These are phyloP conservation scores for Septoria petroselini DNA, from an alignment of 2,329 filamentous ascomycete species.

Conservation along the genomic window DNA sequence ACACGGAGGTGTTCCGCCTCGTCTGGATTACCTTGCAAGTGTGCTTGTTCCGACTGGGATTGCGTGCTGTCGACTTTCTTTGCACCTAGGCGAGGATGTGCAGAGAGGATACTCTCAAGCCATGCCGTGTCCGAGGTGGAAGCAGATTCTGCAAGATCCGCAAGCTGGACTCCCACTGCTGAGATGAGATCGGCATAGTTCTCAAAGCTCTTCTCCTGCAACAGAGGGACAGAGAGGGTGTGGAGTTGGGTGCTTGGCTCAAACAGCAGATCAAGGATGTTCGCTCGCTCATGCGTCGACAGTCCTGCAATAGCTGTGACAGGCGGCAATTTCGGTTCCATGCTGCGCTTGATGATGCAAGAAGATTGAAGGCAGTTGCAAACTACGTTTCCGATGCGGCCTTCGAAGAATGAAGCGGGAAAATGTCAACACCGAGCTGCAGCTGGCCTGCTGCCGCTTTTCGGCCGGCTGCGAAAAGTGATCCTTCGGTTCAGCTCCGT, in stretches of 20 bases:
- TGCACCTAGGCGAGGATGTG: constrained; percentile 80
- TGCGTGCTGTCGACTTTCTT: constrained; percentile 78
- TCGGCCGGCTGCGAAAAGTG: no score
- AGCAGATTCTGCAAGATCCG: constrained; percentile 54
- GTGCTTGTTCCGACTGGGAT: constrained; percentile 77
- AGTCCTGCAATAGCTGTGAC: constrained; percentile 57
- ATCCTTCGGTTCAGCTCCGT: no score
- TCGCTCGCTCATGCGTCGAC: constrained; percentile 53
- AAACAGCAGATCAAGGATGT: constrained; percentile 74
- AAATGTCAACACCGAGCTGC: no score
- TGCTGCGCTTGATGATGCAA: constrained; percentile 21
- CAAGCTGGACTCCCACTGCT: constrained; percentile 62
- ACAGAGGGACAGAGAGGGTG: constrained; percentile 63
- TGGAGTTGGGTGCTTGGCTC: constrained; percentile 77
- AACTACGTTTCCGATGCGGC: no score
- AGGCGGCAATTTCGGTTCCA: constrained; percentile 51
- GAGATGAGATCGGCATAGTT: constrained; percentile 70
- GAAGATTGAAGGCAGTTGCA: no score
- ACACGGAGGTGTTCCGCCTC: constrained; percentile 56
- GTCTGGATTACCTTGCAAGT: constrained; percentile 57
- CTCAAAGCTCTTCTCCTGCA: constrained; percentile 59
- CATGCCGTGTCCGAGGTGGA: constrained; percentile 52
- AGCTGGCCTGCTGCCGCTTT: no score
- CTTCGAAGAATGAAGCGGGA: no score
- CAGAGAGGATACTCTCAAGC: constrained; percentile 70